Percentiles rank a stretch among this genome's conserved stretches.
These are phyloP conservation scores for Amphibolis antarctica DNA, from an alignment of 106 monocot genomes.

Conservation along the genomic window DNA sequence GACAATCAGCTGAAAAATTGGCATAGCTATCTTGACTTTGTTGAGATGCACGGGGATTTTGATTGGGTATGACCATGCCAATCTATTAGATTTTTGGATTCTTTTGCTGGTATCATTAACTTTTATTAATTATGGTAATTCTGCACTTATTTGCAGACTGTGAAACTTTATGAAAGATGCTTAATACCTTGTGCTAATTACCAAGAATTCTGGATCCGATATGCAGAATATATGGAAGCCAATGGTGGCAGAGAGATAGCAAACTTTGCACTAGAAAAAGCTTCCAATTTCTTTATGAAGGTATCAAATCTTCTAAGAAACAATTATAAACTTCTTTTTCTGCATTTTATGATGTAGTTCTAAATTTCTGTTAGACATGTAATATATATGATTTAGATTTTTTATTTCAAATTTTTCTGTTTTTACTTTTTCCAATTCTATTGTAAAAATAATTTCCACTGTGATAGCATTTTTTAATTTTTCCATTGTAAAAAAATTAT, in stretches of 20 bases:
- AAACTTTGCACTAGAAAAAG: slow-evolving; percentile 46
- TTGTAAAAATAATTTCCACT: too few relatives aligned
- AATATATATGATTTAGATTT: too few relatives aligned
- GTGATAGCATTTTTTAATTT: too few relatives aligned
- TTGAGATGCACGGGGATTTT: slow-evolving; percentile 82
- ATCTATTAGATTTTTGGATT: neutral
- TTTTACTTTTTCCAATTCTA: too few relatives aligned
- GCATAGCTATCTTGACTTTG: slow-evolving; percentile 89
- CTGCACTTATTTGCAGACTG: slow-evolving; percentile 46
- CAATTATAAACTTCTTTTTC: too few relatives aligned
- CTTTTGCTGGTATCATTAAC: slow-evolving; percentile 2
- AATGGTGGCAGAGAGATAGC: slow-evolving; percentile 82
- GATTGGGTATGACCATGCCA: slow-evolving; percentile 61
- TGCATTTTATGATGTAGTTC: too few relatives aligned
- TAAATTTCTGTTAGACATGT: too few relatives aligned
- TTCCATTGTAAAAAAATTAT: too few relatives aligned
- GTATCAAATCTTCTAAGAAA: slow-evolving; percentile 19
- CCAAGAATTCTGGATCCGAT: slow-evolving; percentile 94
- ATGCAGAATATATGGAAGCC: slow-evolving; percentile 70
- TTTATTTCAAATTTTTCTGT: too few relatives aligned
- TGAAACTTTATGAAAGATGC: slow-evolving; percentile 99
- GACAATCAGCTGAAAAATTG: slow-evolving; percentile 62
- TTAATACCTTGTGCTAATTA: slow-evolving; percentile 99
- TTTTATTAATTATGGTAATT: slow-evolving; percentile 9
- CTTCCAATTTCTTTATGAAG: slow-evolving; percentile 54